Percentiles rank a stretch among this genome's conserved stretches.
Evolutionary conservation across 768 basidiomycete species (phyloP).

Genomic region (Hygrophoropsis aurantiaca): DNA sequence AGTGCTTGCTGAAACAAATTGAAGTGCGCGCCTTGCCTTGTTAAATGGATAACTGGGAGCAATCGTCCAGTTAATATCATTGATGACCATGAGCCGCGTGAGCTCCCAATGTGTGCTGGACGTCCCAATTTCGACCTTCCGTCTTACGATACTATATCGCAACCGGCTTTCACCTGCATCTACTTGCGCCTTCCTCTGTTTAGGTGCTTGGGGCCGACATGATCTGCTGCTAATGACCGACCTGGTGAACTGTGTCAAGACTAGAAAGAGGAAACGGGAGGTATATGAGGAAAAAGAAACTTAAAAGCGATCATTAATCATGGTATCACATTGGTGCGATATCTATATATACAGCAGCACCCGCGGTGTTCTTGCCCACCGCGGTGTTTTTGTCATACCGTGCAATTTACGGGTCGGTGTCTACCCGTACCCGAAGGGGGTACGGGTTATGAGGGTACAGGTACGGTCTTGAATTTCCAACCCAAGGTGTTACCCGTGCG

Average conservation of each 20-base stretch:
- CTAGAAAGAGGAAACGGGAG: not conserved
- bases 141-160: too few species aligned
- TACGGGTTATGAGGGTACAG: conserved; percentile 4
- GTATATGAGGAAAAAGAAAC: not conserved
- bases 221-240: not conserved
- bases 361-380: not conserved
- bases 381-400: not conserved
- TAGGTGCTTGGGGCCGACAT: not conserved
- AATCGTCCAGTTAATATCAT: too few species aligned
- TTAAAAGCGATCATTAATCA: too few species aligned
- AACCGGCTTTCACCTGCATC: not conserved
- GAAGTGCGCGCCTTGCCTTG: too few species aligned
- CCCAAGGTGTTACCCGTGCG: conserved; percentile 3
- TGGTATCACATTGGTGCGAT: too few species aligned
- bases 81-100: too few species aligned
- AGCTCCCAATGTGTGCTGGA: too few species aligned
- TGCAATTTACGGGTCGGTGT: not conserved
- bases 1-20: too few species aligned
- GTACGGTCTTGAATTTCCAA: conserved; percentile 1
- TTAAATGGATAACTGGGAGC: too few species aligned
- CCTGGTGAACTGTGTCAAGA: not conserved
- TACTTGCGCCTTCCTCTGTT: not conserved
- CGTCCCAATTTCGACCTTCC: too few species aligned
- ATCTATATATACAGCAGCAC: too few species aligned
- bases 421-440: conserved; percentile 2